phyloP scores from a whole-genome alignment of 1,284 basidiomycete genomes.

The Xerocomus amazonicus region DNA sequence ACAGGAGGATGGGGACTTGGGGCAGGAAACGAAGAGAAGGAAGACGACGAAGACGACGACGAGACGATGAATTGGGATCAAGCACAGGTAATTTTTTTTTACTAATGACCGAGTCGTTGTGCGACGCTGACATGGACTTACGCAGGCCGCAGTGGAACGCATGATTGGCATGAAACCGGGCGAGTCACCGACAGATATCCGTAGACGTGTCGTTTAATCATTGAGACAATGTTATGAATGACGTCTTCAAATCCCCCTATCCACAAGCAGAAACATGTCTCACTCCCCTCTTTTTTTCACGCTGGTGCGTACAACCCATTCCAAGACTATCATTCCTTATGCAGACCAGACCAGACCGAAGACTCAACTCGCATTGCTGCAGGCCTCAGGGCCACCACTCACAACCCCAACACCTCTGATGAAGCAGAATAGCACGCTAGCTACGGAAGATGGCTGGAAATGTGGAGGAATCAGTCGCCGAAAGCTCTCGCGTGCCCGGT shows the following conservation, averaged over 20 bases:
- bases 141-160: constrained; percentile 54
- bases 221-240: not conserved
- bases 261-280: too few species aligned
- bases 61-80: constrained; percentile 65
- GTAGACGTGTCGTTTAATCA: constrained; percentile 25
- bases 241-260: constrained; percentile 25
- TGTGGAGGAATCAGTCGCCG: constrained; percentile 12
- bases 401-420: constrained; percentile 51
- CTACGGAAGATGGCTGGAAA: constrained; percentile 39
- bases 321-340: not conserved
- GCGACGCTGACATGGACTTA: not conserved
- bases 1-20: constrained; percentile 68
- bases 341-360: constrained; percentile 30
- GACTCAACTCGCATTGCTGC: constrained; percentile 43
- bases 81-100: constrained; percentile 44
- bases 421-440: constrained; percentile 47
- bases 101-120: not conserved
- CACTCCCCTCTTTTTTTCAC: too few species aligned
- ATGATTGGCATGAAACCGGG: constrained; percentile 56
- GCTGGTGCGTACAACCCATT: constrained; percentile 19
- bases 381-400: constrained; percentile 53
- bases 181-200: constrained; percentile 27
- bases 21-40: constrained; percentile 48
- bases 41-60: constrained; percentile 36
- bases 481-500: constrained; percentile 33